A percentile compares a stretch with the other conserved stretches of the same genome.
These are phyloP conservation scores for Phytophthora vignae DNA, from an alignment of 352 stramenopile species.

Conservation along the genomic window DNA sequence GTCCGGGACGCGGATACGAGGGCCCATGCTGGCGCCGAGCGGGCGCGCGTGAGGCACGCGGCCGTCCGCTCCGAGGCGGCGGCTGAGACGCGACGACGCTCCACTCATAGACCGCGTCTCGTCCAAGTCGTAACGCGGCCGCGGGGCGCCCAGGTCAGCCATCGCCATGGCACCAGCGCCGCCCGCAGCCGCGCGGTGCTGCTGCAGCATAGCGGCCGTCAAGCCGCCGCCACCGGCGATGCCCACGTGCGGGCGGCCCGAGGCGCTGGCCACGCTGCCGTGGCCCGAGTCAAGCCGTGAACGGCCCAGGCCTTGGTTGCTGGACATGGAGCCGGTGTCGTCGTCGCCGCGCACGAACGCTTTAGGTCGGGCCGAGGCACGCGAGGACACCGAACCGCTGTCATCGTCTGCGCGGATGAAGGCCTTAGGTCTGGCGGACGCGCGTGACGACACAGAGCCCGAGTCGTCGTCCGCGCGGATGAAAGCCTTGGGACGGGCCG, in stretches of 20 bases:
- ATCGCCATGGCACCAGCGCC: conserved; percentile 13
- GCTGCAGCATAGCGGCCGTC: conserved; percentile 50
- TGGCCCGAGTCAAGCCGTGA: conserved; percentile 28
- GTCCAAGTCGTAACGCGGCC: conserved; percentile 34
- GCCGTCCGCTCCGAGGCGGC: conserved; percentile 27
- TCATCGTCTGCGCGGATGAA: conserved; percentile 44
- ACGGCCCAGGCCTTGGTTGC: conserved; percentile 31
- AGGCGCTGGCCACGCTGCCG: conserved; percentile 24
- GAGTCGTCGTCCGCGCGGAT: conserved; percentile 44
- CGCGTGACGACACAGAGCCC: conserved; percentile 35
- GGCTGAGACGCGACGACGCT: conserved; percentile 32
- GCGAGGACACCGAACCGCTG: conserved; percentile 36
- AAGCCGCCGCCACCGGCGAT: conserved; percentile 45
- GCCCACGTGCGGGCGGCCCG: conserved; percentile 35
- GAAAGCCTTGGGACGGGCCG: conserved; percentile 37
- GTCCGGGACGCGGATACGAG: conserved; percentile 52
- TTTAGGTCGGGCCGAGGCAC: conserved; percentile 31
- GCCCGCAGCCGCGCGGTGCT: conserved; percentile 32
- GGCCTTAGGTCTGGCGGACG: conserved; percentile 34
- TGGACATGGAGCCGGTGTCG: conserved; percentile 41
- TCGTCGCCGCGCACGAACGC: conserved; percentile 35
- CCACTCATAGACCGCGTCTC: conserved; percentile 48
- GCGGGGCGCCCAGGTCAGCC: conserved; percentile 25
- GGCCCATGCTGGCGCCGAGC: conserved; percentile 35
- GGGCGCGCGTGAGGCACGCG: conserved; percentile 32